Percentiles rank a stretch among this genome's conserved stretches.
Conservation (phyloP, 2,329 filamentous ascomycete genomes). For the Trichoderma sp. region DNA sequence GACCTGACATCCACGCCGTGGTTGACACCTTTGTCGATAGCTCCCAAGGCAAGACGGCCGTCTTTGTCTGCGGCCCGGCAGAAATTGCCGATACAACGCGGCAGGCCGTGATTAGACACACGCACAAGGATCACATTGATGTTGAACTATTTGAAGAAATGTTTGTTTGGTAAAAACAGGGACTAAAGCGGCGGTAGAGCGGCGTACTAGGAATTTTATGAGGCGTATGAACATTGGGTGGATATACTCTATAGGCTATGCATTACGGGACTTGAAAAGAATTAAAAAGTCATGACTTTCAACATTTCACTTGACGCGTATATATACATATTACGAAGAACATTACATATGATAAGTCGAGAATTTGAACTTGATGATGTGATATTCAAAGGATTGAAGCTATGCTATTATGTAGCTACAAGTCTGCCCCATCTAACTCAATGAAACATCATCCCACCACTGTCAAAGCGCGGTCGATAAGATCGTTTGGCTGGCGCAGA, state of each 20-base stretch:
- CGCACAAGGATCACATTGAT: slow-evolving; percentile 5
- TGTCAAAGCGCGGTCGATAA: background rate
- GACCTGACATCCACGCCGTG: slow-evolving; percentile 31
- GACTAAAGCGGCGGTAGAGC: background rate
- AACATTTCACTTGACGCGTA: background rate
- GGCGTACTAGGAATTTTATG: background rate
- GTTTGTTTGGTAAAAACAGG: slow-evolving; percentile 17
- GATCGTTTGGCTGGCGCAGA: background rate
- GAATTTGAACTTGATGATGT: background rate
- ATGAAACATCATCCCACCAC: background rate
- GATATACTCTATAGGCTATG: background rate
- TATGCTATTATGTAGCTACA: background rate
- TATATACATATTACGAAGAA: background rate
- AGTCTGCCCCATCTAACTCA: background rate
- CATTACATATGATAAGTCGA: background rate
- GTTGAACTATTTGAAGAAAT: slow-evolving; percentile 22
- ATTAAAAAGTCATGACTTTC: background rate
- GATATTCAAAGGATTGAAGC: background rate
- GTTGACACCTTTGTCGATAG: slow-evolving; percentile 27
- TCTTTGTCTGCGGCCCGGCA: slow-evolving; percentile 38
- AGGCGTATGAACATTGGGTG: background rate
- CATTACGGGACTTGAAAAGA: background rate
- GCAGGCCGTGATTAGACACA: slow-evolving; percentile 26
- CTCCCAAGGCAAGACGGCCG: slow-evolving; percentile 28
- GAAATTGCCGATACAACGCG: slow-evolving; percentile 38